These are phyloP conservation scores for Vigna reflexopilosa DNA, from an alignment of 306 rosid species.

Conservation along the genomic window DNA sequence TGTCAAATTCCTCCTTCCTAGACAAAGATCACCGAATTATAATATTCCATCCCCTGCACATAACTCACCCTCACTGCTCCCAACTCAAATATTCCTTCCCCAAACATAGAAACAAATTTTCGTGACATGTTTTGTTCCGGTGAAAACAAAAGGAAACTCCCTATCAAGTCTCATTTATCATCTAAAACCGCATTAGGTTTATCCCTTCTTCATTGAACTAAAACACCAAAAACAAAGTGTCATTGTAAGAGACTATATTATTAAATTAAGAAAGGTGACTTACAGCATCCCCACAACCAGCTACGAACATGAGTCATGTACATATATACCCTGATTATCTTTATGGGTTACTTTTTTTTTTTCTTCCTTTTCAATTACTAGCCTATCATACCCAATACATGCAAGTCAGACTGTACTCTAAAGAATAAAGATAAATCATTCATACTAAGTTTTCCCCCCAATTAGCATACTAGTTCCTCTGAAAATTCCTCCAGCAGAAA, in stretches of 20 bases:
- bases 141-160: too few species aligned
- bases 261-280: conserved; percentile 51
- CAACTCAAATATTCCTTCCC: conserved; percentile 10
- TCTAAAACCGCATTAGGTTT: too few species aligned
- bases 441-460: conserved; percentile 30
- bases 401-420: conserved; percentile 56
- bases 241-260: conserved; percentile 39
- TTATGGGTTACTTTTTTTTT: conserved; percentile 38
- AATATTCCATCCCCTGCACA: conserved; percentile 12
- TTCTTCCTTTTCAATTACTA: conserved; percentile 44
- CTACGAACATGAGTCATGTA: conserved; percentile 60
- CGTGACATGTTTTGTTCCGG: too few species aligned
- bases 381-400: conserved; percentile 50
- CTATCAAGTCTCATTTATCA: too few species aligned
- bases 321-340: conserved; percentile 52
- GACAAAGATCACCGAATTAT: conserved; percentile 20
- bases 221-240: too few species aligned
- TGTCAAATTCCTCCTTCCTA: conserved; percentile 47
- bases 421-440: conserved; percentile 45
- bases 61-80: not conserved
- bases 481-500: conserved; percentile 71
- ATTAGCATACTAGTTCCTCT: conserved; percentile 63
- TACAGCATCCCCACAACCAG: conserved; percentile 51
- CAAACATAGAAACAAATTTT: not conserved
- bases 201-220: too few species aligned